Evolutionary conservation across 2,329 filamentous ascomycete species (phyloP), one percentile per base, ranked within the genome.

Genomic region (Penicillium sp.): DNA sequence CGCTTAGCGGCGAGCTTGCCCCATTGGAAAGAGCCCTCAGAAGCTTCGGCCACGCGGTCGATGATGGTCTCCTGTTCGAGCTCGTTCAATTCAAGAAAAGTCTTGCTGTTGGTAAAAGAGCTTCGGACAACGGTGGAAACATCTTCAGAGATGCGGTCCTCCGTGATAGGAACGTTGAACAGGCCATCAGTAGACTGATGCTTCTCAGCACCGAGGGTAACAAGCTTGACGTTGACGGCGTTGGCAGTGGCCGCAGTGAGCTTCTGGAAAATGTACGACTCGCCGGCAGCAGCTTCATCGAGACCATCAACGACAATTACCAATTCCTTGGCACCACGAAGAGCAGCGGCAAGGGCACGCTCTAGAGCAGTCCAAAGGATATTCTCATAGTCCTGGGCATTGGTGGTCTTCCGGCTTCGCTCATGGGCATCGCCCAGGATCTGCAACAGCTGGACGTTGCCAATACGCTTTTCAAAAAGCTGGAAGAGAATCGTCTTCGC

Each of bases 11-110:
- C 57, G 5, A 67, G 52, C 43, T 64, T 67, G 3, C 61, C 64
- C 58, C 61, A 65, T 0, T 67, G 54, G 39, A 68, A 66, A 4
- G 64, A 66, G 6, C 62, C 59, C 7, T 57, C 50, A 4, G 64
- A 53, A 7, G 56, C 59, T 18, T 62, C 51, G 2, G 56, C 46
- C 23, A 68, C 53, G 2, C 52, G 51, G n/a, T 55, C 55, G 13
- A 64, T 47, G 0, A 55, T 38, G 1, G 53, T 52, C 32, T 67
- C 64, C 30, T 59, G 60, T 23, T 63, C 56, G 4, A 57, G 41
- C 25, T 62, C 55, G 4, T 52, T 37, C 40, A 66, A 42, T 2
- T 39, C 27, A 1, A 18, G 31, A 41, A 61, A 65, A 3, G 35
- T 33, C 11, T 50, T 47, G 35, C 41, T 39, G 3, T 35, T 27